Conservation (phyloP, 768 basidiomycete species). For the Suillus decipiens region DNA sequence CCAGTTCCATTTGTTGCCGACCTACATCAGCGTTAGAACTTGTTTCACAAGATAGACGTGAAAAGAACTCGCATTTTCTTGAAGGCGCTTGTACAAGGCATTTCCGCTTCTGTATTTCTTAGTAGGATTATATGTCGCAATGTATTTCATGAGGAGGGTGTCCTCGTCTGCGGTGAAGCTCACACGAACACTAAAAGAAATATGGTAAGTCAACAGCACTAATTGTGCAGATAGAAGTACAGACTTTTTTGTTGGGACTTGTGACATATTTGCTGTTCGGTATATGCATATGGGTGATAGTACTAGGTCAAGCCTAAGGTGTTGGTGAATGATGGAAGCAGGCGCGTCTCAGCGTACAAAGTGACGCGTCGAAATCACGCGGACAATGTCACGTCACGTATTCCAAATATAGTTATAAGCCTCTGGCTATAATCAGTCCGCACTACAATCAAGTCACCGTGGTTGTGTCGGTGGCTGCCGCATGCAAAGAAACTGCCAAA, state of each 20-base stretch:
- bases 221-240: background rate
- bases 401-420: background rate
- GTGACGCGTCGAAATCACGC: conserved; percentile 6
- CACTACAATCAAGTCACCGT: too few species aligned
- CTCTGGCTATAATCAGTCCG: background rate
- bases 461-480: too few species aligned
- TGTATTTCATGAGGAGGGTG: conserved; percentile 42
- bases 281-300: conserved; percentile 1
- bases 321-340: background rate
- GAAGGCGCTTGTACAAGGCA: conserved; percentile 43
- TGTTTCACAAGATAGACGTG: background rate
- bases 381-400: conserved; percentile 4
- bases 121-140: conserved; percentile 50
- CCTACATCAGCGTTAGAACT: conserved; percentile 30
- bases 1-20: conserved; percentile 50
- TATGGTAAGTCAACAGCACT: background rate
- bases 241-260: background rate
- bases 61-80: conserved; percentile 42
- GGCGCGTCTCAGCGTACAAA: background rate
- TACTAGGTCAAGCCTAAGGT: background rate
- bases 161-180: conserved; percentile 45
- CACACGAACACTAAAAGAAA: conserved; percentile 20
- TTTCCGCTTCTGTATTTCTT: conserved; percentile 47
- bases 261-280: background rate
- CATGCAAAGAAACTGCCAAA: too few species aligned